Conservation (phyloP, 208 protist genomes). For the Spironucleus salmonicida region DNA sequence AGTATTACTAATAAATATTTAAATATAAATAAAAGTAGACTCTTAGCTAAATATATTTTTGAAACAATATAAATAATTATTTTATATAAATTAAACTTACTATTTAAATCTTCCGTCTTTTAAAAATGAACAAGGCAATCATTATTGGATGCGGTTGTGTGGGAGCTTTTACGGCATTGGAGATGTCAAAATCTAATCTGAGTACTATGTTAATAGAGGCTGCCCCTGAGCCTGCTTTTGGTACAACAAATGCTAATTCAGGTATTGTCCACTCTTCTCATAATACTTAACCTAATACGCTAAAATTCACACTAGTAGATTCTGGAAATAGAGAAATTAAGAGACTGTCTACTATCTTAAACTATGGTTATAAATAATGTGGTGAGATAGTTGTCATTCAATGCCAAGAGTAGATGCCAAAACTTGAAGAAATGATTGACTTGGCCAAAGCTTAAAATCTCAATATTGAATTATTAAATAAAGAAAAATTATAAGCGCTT, state of each 20-base stretch:
- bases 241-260: slow-evolving; percentile 30
- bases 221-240: not conserved
- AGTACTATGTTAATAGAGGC: slow-evolving; percentile 20
- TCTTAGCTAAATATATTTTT: no score
- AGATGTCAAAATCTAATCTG: slow-evolving; percentile 27
- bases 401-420: not conserved
- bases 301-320: slow-evolving; percentile 30
- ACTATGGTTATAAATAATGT: not conserved
- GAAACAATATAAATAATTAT: no score
- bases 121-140: slow-evolving; percentile 9
- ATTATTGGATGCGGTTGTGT: slow-evolving; percentile 26
- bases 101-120: not conserved
- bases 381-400: slow-evolving; percentile 33
- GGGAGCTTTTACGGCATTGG: slow-evolving; percentile 20
- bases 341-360: not conserved
- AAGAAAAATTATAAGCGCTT: slow-evolving; percentile 18
- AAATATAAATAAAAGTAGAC: no score
- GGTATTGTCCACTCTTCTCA: slow-evolving; percentile 34
- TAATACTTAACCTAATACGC: slow-evolving; percentile 8
- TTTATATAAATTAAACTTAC: no score
- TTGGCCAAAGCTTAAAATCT: not conserved
- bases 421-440: not conserved
- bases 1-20: no score
- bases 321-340: slow-evolving; percentile 8
- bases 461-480: slow-evolving; percentile 13